Evolutionary conservation across 1,284 basidiomycete genomes (phyloP).

Genomic region (Cutaneotrichosporon arboriforme): DNA sequence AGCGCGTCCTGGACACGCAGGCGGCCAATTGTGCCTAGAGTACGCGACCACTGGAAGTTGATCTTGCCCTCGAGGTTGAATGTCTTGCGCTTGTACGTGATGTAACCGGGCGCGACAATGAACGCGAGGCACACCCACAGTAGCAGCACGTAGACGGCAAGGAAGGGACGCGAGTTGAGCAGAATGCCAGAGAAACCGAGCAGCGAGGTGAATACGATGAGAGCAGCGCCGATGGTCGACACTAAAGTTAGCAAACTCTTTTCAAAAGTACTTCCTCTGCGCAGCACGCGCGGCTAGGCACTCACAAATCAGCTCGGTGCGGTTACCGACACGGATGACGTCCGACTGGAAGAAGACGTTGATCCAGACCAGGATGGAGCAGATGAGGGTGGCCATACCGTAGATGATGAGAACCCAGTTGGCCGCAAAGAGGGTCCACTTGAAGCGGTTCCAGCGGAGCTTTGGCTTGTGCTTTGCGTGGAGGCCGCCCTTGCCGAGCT

Average conservation of each 20-base stretch:
- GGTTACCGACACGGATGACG: constrained; percentile 60
- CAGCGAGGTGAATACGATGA: constrained; percentile 60
- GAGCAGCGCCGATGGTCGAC: constrained; percentile 55
- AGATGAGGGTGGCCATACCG: constrained; percentile 55
- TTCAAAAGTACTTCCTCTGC: background rate
- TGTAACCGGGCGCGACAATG: constrained; percentile 62
- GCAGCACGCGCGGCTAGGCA: constrained; percentile 3
- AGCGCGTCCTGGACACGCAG: constrained; percentile 61
- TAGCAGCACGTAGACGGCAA: constrained; percentile 64
- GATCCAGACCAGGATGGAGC: constrained; percentile 61
- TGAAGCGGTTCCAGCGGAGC: constrained; percentile 64
- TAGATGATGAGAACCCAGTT: constrained; percentile 53
- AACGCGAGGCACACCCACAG: constrained; percentile 64
- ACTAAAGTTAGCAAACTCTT: constrained; percentile 41
- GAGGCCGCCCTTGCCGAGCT: constrained; percentile 44
- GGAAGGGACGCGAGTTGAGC: constrained; percentile 66
- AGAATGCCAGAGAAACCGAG: constrained; percentile 63
- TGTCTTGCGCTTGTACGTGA: constrained; percentile 59
- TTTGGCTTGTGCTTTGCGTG: constrained; percentile 50
- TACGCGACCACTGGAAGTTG: constrained; percentile 62
- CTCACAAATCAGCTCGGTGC: constrained; percentile 55
- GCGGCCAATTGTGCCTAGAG: constrained; percentile 55
- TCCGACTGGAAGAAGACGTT: constrained; percentile 59
- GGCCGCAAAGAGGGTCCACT: constrained; percentile 59
- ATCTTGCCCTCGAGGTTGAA: constrained; percentile 71